These are phyloP conservation scores for Metschnikowia henanensis DNA, from an alignment of 805 yeast species.

Conservation along the genomic window DNA sequence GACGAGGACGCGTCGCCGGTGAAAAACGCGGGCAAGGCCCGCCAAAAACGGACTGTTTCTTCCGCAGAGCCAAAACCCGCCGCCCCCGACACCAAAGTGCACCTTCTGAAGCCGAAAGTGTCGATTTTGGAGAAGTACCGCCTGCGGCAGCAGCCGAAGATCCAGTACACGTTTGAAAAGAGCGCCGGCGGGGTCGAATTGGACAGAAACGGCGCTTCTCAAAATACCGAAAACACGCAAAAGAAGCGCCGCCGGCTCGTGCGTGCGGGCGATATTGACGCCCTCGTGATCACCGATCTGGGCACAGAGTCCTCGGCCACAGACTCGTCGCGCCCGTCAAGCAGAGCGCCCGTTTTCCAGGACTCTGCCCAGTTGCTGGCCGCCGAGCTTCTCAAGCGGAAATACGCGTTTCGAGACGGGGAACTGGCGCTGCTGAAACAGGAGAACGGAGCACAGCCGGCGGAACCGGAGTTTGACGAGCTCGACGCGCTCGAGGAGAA, in stretches of 20 bases:
- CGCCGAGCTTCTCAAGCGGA: slow-evolving; percentile 1
- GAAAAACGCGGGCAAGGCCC: slow-evolving; percentile 33
- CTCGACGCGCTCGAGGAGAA: slow-evolving; percentile 41
- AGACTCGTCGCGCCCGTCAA: neutral
- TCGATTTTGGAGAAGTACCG: slow-evolving; percentile 45
- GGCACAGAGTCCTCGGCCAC: neutral
- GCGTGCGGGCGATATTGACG: slow-evolving; percentile 23
- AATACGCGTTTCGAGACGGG: slow-evolving; percentile 7
- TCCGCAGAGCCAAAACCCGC: slow-evolving; percentile 8
- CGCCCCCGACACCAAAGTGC: slow-evolving; percentile 37
- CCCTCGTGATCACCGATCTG: neutral
- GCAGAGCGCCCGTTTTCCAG: neutral
- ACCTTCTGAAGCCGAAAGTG: slow-evolving; percentile 37
- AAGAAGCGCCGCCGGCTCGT: slow-evolving; percentile 38
- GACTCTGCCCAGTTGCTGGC: neutral
- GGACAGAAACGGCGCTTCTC: no score
- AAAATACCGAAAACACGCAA: no score
- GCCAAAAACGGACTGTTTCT: slow-evolving; percentile 19
- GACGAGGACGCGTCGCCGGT: slow-evolving; percentile 41
- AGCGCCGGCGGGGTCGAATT: no score
- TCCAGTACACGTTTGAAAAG: slow-evolving; percentile 27
- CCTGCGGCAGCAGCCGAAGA: slow-evolving; percentile 33
- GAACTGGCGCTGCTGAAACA: no score
- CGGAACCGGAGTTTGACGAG: slow-evolving; percentile 32
- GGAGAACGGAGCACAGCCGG: no score